phyloP scores from a whole-genome alignment of 164 flowering plant genomes.

The Macadamia tetraphylla region DNA sequence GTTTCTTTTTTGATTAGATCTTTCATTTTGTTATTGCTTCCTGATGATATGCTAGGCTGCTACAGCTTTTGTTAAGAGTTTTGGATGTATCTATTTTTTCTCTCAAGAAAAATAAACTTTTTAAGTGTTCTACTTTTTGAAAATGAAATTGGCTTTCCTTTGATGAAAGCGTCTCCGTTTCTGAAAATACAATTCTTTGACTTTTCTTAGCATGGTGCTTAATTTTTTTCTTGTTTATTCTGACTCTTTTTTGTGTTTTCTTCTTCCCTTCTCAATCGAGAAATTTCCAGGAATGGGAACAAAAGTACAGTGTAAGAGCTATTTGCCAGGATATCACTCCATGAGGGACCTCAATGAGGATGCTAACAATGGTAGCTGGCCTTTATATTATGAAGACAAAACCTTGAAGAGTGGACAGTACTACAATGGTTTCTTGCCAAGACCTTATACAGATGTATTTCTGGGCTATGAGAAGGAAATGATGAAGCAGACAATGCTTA shows the following conservation, averaged over 20 bases:
- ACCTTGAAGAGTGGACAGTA: conserved; percentile 45
- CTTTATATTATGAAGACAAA: conserved; percentile 50
- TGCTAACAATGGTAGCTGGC: conserved; percentile 62
- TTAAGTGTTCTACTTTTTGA: too few species aligned
- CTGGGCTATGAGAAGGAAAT: conserved; percentile 55
- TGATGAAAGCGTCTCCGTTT: too few species aligned
- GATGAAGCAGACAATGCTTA: conserved; percentile 73
- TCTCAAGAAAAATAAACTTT: too few species aligned
- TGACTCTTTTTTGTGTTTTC: not conserved
- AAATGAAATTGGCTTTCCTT: too few species aligned
- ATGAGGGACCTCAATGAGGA: conserved; percentile 83
- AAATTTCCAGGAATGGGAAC: conserved; percentile 81
- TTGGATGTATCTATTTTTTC: too few species aligned
- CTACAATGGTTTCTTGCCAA: conserved; percentile 43
- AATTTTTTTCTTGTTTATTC: not conserved
- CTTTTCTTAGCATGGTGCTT: not conserved
- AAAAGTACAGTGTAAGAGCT: conserved; percentile 65
- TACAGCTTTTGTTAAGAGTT: too few species aligned
- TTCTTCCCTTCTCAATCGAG: not conserved
- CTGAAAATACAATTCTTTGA: too few species aligned
- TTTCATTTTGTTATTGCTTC: too few species aligned
- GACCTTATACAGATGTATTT: conserved; percentile 33
- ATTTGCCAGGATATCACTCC: conserved; percentile 52
- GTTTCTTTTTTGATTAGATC: too few species aligned
- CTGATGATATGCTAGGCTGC: too few species aligned